Evolutionary conservation across 2,329 filamentous ascomycete species (phyloP).

Genomic region (Exophiala sideris): DNA sequence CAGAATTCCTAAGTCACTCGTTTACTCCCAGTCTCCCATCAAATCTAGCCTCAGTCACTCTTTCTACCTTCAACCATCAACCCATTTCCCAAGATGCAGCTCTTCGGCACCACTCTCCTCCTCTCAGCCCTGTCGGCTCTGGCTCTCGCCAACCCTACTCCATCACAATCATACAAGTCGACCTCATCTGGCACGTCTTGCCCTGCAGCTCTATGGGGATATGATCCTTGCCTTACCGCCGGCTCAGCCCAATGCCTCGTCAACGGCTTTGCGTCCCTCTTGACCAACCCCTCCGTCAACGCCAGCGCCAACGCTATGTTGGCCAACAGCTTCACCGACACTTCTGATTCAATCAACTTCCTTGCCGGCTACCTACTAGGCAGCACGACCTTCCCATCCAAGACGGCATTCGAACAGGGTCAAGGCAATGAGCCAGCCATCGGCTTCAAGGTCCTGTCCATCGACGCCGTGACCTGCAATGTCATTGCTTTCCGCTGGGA

Average conservation of each 20-base stretch:
- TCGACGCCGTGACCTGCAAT: slow-evolving; percentile 30
- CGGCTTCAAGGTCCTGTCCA: slow-evolving; percentile 21
- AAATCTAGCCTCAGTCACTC: slow-evolving; percentile 3
- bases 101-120: slow-evolving; percentile 3
- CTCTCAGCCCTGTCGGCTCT: slow-evolving; percentile 1
- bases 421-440: no score
- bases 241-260: no score
- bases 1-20: not conserved
- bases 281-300: no score
- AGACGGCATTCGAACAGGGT: no score
- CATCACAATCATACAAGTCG: not conserved
- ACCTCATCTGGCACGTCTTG: not conserved
- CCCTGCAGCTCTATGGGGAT: not conserved
- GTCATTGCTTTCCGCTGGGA: slow-evolving; percentile 34
- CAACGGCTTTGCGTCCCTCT: no score
- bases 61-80: not conserved
- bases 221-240: no score
- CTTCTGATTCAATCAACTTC: slow-evolving; percentile 23
- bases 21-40: not conserved
- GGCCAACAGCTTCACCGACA: not conserved
- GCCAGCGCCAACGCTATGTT: no score
- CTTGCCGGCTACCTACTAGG: no score
- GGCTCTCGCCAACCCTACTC: not conserved
- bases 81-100: slow-evolving; percentile 1
- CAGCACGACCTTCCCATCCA: no score